Evolutionary conservation across 805 yeast species (phyloP), one percentile per base, ranked within the genome.

Genomic region (Hyphopichia homilentoma): DNA sequence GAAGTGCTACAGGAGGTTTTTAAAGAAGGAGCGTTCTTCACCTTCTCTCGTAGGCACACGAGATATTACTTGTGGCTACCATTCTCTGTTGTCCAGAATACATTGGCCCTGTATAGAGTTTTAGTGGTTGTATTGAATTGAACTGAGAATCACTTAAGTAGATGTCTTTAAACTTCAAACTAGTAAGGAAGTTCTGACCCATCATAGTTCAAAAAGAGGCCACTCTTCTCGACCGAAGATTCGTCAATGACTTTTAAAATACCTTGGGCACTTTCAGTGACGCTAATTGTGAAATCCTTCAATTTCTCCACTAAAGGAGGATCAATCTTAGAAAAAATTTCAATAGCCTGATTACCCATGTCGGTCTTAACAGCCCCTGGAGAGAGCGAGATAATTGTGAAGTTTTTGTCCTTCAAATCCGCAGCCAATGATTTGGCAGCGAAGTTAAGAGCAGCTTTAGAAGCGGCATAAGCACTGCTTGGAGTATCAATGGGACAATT

Each of bases 281-380:
- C 39, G 7, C 41, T 39, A 20, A 43, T 41, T 6, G 21, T 8
- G 19, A 16, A 12, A 13, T 26, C 16, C 6, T 16, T 16, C 14
- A 30, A 27, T 27, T 26, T 25, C 29, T 19, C 18, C 5, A 6
- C 5, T 2, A 29, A 3, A 20, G 30, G 26, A 12, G 34, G 31
- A 7, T 11, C 19, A 11, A 9, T 14, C 7, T 25, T 29, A 12
- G 11, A 7, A 5, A 33, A 4, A 20, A 29, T 21, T 9, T 31
- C 37, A 12, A 15, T 22, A 12, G 12, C 16, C 7, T 29, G 27
- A 3, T 21, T 34, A 5, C 50, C 57, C 59, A 57, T 52, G 30
- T 65, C 70, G 21, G 64, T 61, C 11, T 32, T 11, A 9, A 67
- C 69, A 7, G 51, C 21, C 24, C 73, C 71, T 1, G 74, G 74